These are phyloP conservation scores for Magnaporthiopsis incrustans DNA, from an alignment of 2,329 filamentous ascomycete species.

Conservation along the genomic window DNA sequence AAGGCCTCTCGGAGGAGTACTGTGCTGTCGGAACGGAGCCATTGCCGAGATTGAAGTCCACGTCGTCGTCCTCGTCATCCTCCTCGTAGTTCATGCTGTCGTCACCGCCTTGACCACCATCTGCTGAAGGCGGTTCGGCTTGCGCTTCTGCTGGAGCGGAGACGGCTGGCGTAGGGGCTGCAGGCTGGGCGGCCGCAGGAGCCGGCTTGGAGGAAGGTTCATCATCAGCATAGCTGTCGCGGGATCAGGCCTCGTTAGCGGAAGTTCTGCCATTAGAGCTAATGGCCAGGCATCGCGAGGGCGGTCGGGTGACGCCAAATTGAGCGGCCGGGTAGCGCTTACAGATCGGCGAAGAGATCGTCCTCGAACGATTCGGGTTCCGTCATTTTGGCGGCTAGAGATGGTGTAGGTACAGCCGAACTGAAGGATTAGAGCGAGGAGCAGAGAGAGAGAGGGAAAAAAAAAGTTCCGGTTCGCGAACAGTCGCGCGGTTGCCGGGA, in stretches of 20 bases:
- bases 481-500: neutral
- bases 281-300: neutral
- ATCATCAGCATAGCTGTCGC: conserved; percentile 55
- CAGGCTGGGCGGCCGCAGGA: conserved; percentile 10
- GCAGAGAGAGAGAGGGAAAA: neutral
- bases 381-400: conserved; percentile 44
- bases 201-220: conserved; percentile 27
- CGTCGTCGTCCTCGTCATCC: conserved; percentile 44
- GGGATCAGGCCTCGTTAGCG: conserved; percentile 4
- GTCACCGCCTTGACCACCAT: conserved; percentile 20
- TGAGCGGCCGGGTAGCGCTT: conserved; percentile 29
- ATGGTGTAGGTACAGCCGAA: neutral
- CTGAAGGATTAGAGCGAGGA: neutral
- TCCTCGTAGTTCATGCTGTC: conserved; percentile 20
- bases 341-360: conserved; percentile 89
- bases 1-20: neutral
- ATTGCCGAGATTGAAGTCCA: conserved; percentile 45
- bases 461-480: conserved; percentile 14
- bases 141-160: conserved; percentile 11
- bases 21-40: conserved; percentile 21
- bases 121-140: conserved; percentile 1
- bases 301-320: neutral
- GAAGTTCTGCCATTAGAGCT: neutral
- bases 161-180: conserved; percentile 10
- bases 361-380: conserved; percentile 74